phyloP scores from a whole-genome alignment of 176 grass and related monocot genomes.

The Eleusine indica region DNA sequence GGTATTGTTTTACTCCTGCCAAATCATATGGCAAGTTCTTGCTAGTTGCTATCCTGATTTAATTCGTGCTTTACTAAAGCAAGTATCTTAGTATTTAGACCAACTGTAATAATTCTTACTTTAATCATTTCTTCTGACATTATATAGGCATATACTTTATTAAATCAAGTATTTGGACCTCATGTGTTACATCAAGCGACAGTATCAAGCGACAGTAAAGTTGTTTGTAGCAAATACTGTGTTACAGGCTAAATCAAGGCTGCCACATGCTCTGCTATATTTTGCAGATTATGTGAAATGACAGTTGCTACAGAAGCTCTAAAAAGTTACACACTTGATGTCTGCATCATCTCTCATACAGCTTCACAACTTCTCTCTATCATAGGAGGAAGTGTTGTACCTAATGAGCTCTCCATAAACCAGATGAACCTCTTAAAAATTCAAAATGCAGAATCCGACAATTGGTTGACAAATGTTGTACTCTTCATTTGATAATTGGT shows the following conservation, averaged over 20 bases:
- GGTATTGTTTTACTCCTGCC: constrained; percentile 51
- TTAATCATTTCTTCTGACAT: background rate
- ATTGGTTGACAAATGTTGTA: background rate
- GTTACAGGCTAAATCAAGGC: background rate
- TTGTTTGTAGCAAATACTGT: background rate
- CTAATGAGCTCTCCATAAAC: background rate
- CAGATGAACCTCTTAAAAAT: too few species aligned
- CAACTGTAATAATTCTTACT: background rate
- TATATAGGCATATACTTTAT: background rate
- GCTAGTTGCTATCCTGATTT: constrained; percentile 18
- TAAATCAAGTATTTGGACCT: background rate
- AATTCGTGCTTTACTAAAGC: background rate
- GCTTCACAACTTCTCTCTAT: too few species aligned
- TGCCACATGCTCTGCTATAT: background rate
- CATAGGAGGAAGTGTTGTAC: background rate
- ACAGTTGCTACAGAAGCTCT: constrained; percentile 1
- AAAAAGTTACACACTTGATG: constrained; percentile 21
- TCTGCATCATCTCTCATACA: too few species aligned
- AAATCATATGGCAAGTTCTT: constrained; percentile 10
- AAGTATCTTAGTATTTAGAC: background rate
- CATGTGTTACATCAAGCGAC: background rate
- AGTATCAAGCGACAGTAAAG: background rate
- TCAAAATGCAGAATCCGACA: background rate
- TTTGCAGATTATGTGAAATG: constrained; percentile 21
- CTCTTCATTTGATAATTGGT: constrained; percentile 2